phyloP scores from a whole-genome alignment of 768 basidiomycete genomes.

The Lentinula sp. region DNA sequence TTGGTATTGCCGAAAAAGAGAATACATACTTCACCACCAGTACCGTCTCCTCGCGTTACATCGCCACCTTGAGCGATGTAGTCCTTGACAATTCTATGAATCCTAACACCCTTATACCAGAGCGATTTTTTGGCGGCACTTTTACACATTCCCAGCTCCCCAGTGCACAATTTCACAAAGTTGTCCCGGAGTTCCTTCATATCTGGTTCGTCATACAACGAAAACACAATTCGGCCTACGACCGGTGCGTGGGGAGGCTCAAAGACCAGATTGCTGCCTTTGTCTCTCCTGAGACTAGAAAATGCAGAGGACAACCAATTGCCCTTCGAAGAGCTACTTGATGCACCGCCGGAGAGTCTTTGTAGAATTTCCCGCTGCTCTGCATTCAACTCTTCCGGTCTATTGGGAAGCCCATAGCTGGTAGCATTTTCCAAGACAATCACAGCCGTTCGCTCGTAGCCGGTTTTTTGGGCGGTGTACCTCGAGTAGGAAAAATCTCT shows the following conservation, averaged over 20 bases:
- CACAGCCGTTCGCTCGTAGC: background rate
- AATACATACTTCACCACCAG: conserved; percentile 1
- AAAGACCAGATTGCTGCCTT: background rate
- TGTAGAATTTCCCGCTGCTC: conserved; percentile 3
- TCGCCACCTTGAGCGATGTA: conserved; percentile 3
- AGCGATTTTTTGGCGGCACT: background rate
- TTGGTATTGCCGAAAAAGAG: no score
- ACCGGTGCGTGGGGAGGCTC: background rate
- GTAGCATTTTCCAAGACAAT: background rate
- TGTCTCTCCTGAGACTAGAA: background rate
- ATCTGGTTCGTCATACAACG: background rate
- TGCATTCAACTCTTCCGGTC: background rate
- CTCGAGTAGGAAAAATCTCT: background rate
- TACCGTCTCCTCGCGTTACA: conserved; percentile 1
- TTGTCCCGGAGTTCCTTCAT: background rate
- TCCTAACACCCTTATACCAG: conserved; percentile 3
- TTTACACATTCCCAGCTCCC: conserved; percentile 2
- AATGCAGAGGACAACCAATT: background rate
- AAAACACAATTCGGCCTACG: background rate
- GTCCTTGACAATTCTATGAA: conserved; percentile 1
- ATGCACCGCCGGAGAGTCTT: background rate
- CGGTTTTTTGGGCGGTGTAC: background rate
- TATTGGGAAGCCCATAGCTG: background rate
- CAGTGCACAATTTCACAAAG: conserved; percentile 1
- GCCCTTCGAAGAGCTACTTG: background rate